Base-by-base conservation (phyloP, 2,329 filamentous ascomycete genomes). In the Diaporthe sp. region DNA sequence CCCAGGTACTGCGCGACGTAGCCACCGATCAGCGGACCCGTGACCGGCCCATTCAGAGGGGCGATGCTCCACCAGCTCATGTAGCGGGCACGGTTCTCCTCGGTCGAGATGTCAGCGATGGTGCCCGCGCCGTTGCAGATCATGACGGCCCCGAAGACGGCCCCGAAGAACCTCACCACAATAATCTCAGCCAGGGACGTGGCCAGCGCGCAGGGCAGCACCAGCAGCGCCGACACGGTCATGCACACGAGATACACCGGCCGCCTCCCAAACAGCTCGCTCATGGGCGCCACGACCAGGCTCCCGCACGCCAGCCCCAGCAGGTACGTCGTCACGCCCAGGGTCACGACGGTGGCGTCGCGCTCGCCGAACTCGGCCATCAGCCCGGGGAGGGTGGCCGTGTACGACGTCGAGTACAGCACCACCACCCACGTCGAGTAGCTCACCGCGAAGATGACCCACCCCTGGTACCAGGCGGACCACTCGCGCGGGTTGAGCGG, bases 21-120 rank as follows among this genome's bases (percentile, higher is more conserved):
- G 0, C 95, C 95, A 31, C 95, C 95, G 47, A 98, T 92, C 0
- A 96, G 85, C 0, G 94, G 93, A 0, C 82, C 83, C 2, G 83
- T 85, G 3, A 84, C 83, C 2, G 88, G 94, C 22, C 94, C 95
- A 81, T 98, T 98, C 82, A 98, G 90, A 0, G 96, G 95, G 0
- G 95, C 95, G 72, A 98, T 92, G 76, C 89, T 91, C 92, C 95
- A 98, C 47, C 98, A 88, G 6, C 92, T 94, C 84, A 98, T 95
- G 57, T 93, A 93, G n/a, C 97, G 85, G 3, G 95, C 94, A 22
- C 96, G 92, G 80, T 94, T 92, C 67, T 97, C 92, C 61, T 96
- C 94, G 20, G 90, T 89, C n/a, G 94, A 92, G 68, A 98, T 93
- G 82, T 98, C 96, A 39, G 94, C 92, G 15, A 98, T 90, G 10